Conservation (phyloP, 108 stramenopile genomes). For the Nitzschia sp. region DNA sequence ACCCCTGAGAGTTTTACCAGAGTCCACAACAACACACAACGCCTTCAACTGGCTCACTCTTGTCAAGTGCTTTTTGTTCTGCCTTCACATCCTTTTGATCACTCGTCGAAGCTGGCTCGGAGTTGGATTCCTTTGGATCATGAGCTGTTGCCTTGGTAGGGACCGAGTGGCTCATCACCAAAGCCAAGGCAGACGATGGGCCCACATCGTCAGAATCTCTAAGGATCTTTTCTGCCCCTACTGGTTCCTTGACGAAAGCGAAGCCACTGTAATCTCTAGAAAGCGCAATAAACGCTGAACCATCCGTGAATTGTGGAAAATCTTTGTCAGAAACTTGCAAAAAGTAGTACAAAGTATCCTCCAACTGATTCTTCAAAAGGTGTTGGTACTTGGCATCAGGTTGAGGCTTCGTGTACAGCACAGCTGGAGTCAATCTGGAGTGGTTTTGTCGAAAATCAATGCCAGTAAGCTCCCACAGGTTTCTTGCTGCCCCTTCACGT, state of each 20-base stretch:
- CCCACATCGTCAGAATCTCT: slow-evolving; percentile 15
- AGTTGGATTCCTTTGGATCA: no score
- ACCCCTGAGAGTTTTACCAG: no score
- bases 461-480: slow-evolving; percentile 28
- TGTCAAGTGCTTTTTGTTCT: no score
- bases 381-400: slow-evolving; percentile 10
- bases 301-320: slow-evolving; percentile 3
- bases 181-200: slow-evolving; percentile 4
- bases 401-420: slow-evolving; percentile 16
- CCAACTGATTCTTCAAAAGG: slow-evolving; percentile 21
- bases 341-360: slow-evolving; percentile 32
- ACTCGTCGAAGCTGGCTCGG: no score
- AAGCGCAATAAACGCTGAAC: slow-evolving; percentile 12
- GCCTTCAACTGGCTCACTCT: no score
- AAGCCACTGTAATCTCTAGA: slow-evolving; percentile 13
- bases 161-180: slow-evolving; percentile 30
- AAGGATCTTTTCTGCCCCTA: slow-evolving; percentile 13
- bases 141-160: no score
- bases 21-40: no score
- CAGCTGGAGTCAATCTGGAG: slow-evolving; percentile 28
- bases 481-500: slow-evolving; percentile 28
- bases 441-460: slow-evolving; percentile 24
- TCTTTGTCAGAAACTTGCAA: slow-evolving; percentile 28
- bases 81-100: no score
- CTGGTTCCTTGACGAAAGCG: slow-evolving; percentile 26